phyloP scores from a whole-genome alignment of 306 rosid species.

The Oxytropis ochrocephala region DNA sequence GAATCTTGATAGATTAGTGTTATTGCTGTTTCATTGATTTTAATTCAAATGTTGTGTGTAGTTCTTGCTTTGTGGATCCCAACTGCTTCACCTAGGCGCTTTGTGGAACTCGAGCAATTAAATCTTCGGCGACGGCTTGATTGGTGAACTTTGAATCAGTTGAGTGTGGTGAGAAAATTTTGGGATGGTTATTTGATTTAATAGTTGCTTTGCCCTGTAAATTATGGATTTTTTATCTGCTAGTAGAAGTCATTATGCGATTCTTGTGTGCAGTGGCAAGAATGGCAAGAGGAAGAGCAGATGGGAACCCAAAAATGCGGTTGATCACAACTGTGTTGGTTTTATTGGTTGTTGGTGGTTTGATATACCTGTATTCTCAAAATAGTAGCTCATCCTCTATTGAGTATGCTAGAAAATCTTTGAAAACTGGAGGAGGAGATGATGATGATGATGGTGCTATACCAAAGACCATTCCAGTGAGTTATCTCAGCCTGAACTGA shows the following conservation, averaged over 20 bases:
- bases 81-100: slow-evolving; percentile 4
- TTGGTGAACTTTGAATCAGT: slow-evolving; percentile 13
- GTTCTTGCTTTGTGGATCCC: slow-evolving; percentile 12
- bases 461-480: slow-evolving; percentile 76
- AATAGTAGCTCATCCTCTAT: slow-evolving; percentile 49
- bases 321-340: slow-evolving; percentile 35
- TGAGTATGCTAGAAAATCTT: slow-evolving; percentile 58
- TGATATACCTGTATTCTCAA: slow-evolving; percentile 47
- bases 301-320: slow-evolving; percentile 56
- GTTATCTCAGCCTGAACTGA: slow-evolving; percentile 30
- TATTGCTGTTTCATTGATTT: slow-evolving; percentile 23
- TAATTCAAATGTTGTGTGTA: slow-evolving; percentile 17
- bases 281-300: slow-evolving; percentile 59
- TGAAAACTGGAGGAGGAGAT: slow-evolving; percentile 39
- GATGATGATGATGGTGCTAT: slow-evolving; percentile 28
- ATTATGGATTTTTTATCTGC: neutral
- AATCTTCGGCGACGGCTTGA: neutral
- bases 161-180: slow-evolving; percentile 30
- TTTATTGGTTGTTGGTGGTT: slow-evolving; percentile 53
- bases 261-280: slow-evolving; percentile 36
- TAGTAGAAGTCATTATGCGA: slow-evolving; percentile 20
- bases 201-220: slow-evolving; percentile 8
- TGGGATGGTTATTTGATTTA: slow-evolving; percentile 6
- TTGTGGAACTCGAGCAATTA: slow-evolving; percentile 15
- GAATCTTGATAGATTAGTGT: neutral